These are phyloP conservation scores for Taiwanofungus camphoratus DNA, from an alignment of 1,284 basidiomycete genomes.

Conservation along the genomic window DNA sequence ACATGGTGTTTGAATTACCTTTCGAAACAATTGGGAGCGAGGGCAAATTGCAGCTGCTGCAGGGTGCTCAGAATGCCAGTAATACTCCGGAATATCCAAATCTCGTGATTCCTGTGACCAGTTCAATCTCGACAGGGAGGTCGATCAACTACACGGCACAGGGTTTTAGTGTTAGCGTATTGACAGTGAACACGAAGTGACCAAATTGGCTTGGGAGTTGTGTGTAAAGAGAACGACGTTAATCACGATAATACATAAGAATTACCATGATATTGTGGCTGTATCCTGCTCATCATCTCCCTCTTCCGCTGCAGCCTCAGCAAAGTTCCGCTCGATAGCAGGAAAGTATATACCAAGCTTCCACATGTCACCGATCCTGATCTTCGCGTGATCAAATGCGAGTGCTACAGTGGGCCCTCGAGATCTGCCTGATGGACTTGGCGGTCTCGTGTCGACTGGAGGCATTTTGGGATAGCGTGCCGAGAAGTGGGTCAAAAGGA, in stretches of 20 bases:
- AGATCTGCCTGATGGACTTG: conserved; percentile 7
- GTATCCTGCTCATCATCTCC: conserved; percentile 36
- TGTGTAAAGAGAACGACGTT: neutral
- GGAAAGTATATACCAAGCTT: conserved; percentile 72
- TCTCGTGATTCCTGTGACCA: conserved; percentile 40
- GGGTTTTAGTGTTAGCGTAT: conserved; percentile 51
- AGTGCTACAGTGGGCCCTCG: conserved; percentile 49
- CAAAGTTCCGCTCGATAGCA: conserved; percentile 65
- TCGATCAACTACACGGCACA: conserved; percentile 54
- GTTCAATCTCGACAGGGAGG: conserved; percentile 38
- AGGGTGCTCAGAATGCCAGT: conserved; percentile 41
- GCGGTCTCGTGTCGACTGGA: conserved; percentile 22
- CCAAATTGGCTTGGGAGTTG: neutral
- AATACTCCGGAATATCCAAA: conserved; percentile 50
- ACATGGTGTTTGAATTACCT: conserved; percentile 48
- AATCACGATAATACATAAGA: neutral
- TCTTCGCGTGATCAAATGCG: conserved; percentile 76
- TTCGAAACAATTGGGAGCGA: conserved; percentile 40
- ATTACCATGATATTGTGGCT: conserved; percentile 4
- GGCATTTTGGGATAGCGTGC: conserved; percentile 90
- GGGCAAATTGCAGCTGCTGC: conserved; percentile 42
- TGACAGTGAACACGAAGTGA: conserved; percentile 32
- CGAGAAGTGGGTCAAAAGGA: conserved; percentile 93
- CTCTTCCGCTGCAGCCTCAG: conserved; percentile 50
- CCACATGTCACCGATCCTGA: conserved; percentile 76